Evolutionary conservation across 352 stramenopile species (phyloP).

Genomic region (Phytophthora melonis): DNA sequence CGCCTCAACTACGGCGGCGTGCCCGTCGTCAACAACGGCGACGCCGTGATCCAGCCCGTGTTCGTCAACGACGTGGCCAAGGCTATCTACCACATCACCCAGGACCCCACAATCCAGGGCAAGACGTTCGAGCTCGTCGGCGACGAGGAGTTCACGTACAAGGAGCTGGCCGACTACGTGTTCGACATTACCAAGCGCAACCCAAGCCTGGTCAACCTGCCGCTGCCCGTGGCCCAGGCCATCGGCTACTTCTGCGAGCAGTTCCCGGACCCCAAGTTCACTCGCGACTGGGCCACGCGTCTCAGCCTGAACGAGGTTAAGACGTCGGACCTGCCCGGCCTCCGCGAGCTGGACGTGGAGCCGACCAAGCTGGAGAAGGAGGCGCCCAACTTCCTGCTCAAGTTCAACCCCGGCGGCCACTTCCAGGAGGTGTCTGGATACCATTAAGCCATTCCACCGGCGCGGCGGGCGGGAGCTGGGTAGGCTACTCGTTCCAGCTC

Average conservation of each 20-base stretch:
- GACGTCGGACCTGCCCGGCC: slow-evolving; percentile 77
- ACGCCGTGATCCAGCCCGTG: slow-evolving; percentile 94
- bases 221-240: slow-evolving; percentile 74
- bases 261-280: slow-evolving; percentile 89
- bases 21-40: slow-evolving; percentile 94
- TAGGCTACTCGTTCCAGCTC: slow-evolving; percentile 3
- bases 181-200: slow-evolving; percentile 92
- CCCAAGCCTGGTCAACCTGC: slow-evolving; percentile 83
- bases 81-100: slow-evolving; percentile 81
- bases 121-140: slow-evolving; percentile 97
- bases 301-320: slow-evolving; percentile 88
- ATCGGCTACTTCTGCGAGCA: slow-evolving; percentile 85
- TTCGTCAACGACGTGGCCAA: slow-evolving; percentile 88
- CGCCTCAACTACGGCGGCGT: slow-evolving; percentile 79
- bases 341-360: slow-evolving; percentile 88
- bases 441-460: slow-evolving; percentile 60
- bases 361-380: slow-evolving; percentile 95
- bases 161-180: slow-evolving; percentile 97
- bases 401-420: slow-evolving; percentile 95
- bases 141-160: slow-evolving; percentile 96
- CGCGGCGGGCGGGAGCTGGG: slow-evolving; percentile 4
- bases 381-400: slow-evolving; percentile 95
- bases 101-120: slow-evolving; percentile 90
- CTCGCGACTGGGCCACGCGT: slow-evolving; percentile 76
- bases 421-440: slow-evolving; percentile 93